Conservation (phyloP, 176 grass and related monocot genomes). For the Cymbopogon citratus region DNA sequence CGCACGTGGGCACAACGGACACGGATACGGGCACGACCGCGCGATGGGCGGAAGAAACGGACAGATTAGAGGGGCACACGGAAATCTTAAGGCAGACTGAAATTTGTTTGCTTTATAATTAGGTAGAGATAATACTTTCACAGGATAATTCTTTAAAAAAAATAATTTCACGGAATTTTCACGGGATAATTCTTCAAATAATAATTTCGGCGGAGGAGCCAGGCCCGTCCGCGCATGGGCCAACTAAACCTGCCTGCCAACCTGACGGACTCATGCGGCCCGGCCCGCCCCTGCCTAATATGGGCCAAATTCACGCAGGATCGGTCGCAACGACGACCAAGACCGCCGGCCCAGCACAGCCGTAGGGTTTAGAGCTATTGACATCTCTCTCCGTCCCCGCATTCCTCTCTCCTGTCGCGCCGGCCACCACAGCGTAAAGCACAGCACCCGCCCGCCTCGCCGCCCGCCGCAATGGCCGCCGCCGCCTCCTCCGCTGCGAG, state of each 20-base stretch:
- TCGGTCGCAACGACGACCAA: too few relatives aligned
- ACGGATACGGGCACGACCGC: too few relatives aligned
- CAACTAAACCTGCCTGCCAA: background rate
- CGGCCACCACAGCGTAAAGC: background rate
- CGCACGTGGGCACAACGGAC: too few relatives aligned
- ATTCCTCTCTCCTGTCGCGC: background rate
- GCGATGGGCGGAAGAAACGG: too few relatives aligned
- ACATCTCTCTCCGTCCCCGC: background rate
- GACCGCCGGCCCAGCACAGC: conserved; percentile 7
- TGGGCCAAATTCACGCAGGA: background rate
- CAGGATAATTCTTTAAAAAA: too few relatives aligned
- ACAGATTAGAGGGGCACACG: too few relatives aligned
- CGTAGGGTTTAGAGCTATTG: conserved; percentile 51
- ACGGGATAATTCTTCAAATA: too few relatives aligned
- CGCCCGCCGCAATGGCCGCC: conserved; percentile 47
- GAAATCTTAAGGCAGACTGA: too few relatives aligned
- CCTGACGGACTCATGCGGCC: background rate
- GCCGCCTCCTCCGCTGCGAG: conserved; percentile 41
- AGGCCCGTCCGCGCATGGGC: background rate
- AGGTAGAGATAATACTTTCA: too few relatives aligned
- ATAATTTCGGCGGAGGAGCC: background rate
- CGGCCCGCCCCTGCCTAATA: too few relatives aligned
- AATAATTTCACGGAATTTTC: too few relatives aligned
- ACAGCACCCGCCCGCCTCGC: background rate
- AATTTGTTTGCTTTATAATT: too few relatives aligned